Conservation (phyloP, 495 filamentous ascomycete species). For the Aspergillus incahuasiensis region DNA sequence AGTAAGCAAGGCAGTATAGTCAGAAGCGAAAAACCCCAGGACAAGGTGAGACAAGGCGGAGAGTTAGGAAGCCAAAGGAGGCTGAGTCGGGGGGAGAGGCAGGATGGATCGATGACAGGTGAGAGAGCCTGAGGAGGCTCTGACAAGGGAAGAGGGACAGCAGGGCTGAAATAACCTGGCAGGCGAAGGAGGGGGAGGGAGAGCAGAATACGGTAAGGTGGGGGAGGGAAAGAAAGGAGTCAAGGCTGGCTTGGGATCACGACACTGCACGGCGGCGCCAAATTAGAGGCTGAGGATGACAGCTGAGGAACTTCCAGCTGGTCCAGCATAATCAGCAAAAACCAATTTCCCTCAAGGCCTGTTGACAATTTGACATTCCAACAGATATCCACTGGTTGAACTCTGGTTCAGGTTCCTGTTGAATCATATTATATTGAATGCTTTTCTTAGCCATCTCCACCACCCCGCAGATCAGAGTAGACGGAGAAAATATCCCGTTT, state of each 20-base stretch:
- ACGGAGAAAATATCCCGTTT: background rate
- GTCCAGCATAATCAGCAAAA: background rate
- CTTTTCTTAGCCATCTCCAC: background rate
- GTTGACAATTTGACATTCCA: background rate
- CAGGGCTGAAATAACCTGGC: constrained; percentile 2
- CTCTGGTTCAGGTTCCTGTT: background rate
- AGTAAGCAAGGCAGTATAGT: constrained; percentile 12
- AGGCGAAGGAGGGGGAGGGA: background rate
- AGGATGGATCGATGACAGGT: background rate
- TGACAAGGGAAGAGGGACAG: background rate
- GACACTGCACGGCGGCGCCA: background rate
- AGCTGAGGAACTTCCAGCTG: no score
- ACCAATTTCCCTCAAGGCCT: no score
- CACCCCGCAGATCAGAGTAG: background rate
- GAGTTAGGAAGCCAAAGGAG: constrained; percentile 1
- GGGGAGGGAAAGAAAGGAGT: constrained; percentile 1
- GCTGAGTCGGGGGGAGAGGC: background rate
- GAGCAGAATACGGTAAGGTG: background rate
- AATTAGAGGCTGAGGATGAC: constrained; percentile 1
- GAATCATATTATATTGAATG: no score
- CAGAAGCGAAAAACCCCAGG: background rate
- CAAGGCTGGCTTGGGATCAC: background rate
- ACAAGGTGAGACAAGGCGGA: constrained; percentile 5
- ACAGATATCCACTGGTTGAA: background rate
- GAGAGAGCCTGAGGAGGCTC: constrained; percentile 8